Conservation (phyloP, 306 rosid genomes). For the Hippophae tibetana region DNA sequence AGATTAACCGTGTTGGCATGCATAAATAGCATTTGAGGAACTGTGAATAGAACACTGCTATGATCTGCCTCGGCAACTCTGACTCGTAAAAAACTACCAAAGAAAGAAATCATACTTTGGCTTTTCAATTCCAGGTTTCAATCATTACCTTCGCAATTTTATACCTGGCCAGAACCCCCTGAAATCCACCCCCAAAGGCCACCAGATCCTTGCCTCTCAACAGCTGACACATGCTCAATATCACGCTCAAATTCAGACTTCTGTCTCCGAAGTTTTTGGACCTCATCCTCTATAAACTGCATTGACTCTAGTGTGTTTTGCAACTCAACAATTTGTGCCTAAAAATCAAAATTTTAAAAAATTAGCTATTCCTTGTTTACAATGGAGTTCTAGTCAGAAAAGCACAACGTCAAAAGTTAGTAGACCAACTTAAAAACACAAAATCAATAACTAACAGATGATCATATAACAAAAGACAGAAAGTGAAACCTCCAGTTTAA, state of each 20-base stretch:
- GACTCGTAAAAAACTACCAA: too few species aligned
- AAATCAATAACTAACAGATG: background rate
- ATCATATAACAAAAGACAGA: constrained; percentile 5
- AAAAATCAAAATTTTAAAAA: constrained; percentile 21
- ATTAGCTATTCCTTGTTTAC: background rate
- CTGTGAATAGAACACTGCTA: too few species aligned
- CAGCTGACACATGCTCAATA: constrained; percentile 54
- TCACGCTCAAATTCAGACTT: constrained; percentile 65
- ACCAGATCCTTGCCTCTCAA: constrained; percentile 73
- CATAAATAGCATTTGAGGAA: too few species aligned
- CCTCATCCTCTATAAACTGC: constrained; percentile 74
- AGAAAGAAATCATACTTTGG: too few species aligned
- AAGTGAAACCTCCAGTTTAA: constrained; percentile 64
- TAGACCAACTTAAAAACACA: background rate
- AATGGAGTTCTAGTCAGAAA: constrained; percentile 3
- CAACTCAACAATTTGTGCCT: constrained; percentile 85
- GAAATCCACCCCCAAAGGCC: constrained; percentile 83
- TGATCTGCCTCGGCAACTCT: too few species aligned
- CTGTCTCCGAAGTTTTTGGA: constrained; percentile 66
- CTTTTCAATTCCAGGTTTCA: too few species aligned
- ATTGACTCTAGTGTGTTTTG: constrained; percentile 63
- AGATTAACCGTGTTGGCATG: too few species aligned
- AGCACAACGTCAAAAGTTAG: background rate
- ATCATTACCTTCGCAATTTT: background rate
- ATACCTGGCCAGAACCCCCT: constrained; percentile 23